phyloP scores from a whole-genome alignment of 1,284 basidiomycete species.

The Ustilago sp. region DNA sequence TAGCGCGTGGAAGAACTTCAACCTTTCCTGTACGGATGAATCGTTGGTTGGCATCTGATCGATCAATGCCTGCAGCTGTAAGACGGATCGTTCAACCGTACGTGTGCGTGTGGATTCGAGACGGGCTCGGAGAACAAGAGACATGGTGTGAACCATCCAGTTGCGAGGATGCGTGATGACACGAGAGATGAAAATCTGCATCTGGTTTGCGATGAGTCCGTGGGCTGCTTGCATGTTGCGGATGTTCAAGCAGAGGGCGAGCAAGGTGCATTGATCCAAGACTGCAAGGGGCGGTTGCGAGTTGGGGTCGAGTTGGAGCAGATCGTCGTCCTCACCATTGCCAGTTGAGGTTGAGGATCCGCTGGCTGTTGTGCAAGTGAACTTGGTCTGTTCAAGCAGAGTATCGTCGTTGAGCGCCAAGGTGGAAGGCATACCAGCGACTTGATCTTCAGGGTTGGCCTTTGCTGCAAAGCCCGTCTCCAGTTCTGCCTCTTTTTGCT shows the following conservation, averaged over 20 bases:
- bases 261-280: conserved; percentile 65
- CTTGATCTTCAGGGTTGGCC: conserved; percentile 50
- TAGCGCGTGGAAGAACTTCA: conserved; percentile 64
- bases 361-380: conserved; percentile 74
- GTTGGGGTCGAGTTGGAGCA: conserved; percentile 79
- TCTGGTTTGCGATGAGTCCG: conserved; percentile 66
- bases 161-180: conserved; percentile 64
- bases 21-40: conserved; percentile 66
- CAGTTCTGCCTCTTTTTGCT: conserved; percentile 29
- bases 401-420: conserved; percentile 94
- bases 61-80: conserved; percentile 68
- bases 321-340: conserved; percentile 68
- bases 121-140: conserved; percentile 65
- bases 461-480: conserved; percentile 52
- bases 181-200: conserved; percentile 64
- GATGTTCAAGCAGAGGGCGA: conserved; percentile 67
- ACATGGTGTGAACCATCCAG: conserved; percentile 69
- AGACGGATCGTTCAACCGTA: conserved; percentile 64
- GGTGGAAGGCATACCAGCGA: conserved; percentile 76
- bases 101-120: conserved; percentile 64
- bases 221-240: conserved; percentile 68
- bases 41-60: conserved; percentile 69
- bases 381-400: conserved; percentile 91
- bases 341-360: conserved; percentile 73
- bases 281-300: conserved; percentile 76